phyloP scores from a whole-genome alignment of 306 rosid genomes.

The Lithocarpus polystachyus region DNA sequence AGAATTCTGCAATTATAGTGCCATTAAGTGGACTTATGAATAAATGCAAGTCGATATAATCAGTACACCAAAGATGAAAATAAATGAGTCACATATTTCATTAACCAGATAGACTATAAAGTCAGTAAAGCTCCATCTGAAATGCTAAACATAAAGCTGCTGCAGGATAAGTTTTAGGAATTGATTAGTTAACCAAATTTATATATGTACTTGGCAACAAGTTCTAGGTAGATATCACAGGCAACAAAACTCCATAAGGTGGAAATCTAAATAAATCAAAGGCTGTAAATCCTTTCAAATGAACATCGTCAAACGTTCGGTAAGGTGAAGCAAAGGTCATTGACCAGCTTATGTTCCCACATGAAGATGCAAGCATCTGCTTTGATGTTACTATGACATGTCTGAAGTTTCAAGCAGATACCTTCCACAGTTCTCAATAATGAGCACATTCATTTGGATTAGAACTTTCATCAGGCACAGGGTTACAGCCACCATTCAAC shows the following conservation, averaged over 20 bases:
- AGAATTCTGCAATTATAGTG: conserved; percentile 50
- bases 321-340: neutral
- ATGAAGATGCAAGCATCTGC: neutral
- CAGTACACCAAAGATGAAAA: neutral
- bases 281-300: no score
- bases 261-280: neutral
- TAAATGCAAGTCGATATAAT: conserved; percentile 3
- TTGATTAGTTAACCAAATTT: neutral
- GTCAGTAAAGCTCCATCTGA: neutral
- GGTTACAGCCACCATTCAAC: neutral
- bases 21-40: conserved; percentile 27
- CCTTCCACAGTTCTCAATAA: neutral
- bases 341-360: neutral
- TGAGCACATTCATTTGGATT: neutral
- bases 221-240: neutral
- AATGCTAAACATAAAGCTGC: neutral
- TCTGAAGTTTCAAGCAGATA: neutral
- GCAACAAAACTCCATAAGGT: neutral
- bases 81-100: conserved; percentile 1
- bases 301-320: no score
- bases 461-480: neutral
- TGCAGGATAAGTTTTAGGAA: neutral
- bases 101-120: neutral
- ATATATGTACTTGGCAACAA: neutral
- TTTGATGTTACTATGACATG: neutral